Evolutionary conservation across 1,284 basidiomycete species (phyloP).

Genomic region (Ustilago vetiveriae): DNA sequence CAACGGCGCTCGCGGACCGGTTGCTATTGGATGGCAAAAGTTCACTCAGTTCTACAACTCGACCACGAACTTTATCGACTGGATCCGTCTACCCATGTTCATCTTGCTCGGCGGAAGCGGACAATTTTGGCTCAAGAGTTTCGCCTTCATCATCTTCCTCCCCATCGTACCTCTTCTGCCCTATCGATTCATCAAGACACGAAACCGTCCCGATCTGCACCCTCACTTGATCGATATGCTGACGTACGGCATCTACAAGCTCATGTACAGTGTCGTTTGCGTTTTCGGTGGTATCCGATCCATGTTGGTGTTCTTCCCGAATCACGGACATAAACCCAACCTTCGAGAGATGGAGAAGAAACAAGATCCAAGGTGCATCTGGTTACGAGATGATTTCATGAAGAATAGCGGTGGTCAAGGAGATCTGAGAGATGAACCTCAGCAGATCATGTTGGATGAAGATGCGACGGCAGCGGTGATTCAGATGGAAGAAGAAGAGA

Average conservation of each 20-base stretch:
- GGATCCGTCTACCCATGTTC: slow-evolving; percentile 38
- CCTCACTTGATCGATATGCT: slow-evolving; percentile 32
- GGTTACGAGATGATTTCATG: slow-evolving; percentile 31
- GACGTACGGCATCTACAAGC: slow-evolving; percentile 36
- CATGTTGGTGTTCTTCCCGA: slow-evolving; percentile 32
- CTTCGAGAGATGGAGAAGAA: slow-evolving; percentile 30
- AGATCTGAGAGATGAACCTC: slow-evolving; percentile 21
- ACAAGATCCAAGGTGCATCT: slow-evolving; percentile 25
- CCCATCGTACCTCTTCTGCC: slow-evolving; percentile 24
- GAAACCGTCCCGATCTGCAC: slow-evolving; percentile 28
- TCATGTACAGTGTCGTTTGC: slow-evolving; percentile 28
- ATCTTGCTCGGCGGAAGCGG: slow-evolving; percentile 22
- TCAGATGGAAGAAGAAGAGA: not conserved
- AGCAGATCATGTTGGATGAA: slow-evolving; percentile 19
- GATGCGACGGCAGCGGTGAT: not conserved
- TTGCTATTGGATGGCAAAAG: slow-evolving; percentile 31
- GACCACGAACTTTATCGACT: slow-evolving; percentile 41
- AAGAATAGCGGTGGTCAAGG: slow-evolving; percentile 21
- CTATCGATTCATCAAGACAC: slow-evolving; percentile 27
- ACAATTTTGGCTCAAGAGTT: slow-evolving; percentile 25
- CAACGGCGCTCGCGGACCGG: slow-evolving; percentile 18
- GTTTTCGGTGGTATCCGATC: slow-evolving; percentile 21
- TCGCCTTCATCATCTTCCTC: slow-evolving; percentile 22
- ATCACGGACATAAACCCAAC: slow-evolving; percentile 16
- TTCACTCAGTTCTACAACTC: slow-evolving; percentile 43